phyloP scores from a whole-genome alignment of 805 yeast species.

The Saccharomycopsis amapae region DNA sequence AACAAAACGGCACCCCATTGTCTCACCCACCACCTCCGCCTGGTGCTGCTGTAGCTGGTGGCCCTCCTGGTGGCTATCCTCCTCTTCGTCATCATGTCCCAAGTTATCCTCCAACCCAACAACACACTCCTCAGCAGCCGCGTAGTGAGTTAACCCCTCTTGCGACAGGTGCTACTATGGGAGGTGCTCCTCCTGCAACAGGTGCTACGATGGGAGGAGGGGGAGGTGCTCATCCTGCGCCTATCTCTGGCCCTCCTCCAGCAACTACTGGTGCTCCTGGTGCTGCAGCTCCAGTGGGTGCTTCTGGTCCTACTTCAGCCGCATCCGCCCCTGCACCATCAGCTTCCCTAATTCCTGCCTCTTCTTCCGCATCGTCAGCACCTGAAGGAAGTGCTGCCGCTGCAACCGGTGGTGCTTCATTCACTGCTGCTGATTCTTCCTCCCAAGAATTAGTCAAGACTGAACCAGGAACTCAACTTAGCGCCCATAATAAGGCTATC shows the following conservation, averaged over 20 bases:
- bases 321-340: neutral
- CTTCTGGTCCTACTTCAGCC: no score
- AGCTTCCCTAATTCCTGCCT: neutral
- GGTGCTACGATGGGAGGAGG: slow-evolving; percentile 8
- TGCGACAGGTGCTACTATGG: slow-evolving; percentile 1
- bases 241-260: neutral
- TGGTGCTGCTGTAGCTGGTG: neutral
- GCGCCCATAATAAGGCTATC: slow-evolving; percentile 23
- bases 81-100: neutral
- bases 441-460: slow-evolving; percentile 1
- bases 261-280: neutral
- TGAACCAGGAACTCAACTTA: slow-evolving; percentile 34
- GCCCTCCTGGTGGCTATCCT: slow-evolving; percentile 3
- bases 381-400: neutral
- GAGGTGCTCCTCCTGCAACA: slow-evolving; percentile 17
- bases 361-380: neutral
- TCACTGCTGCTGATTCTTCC: slow-evolving; percentile 5
- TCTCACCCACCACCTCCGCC: slow-evolving; percentile 12
- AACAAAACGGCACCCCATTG: slow-evolving; percentile 16
- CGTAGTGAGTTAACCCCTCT: slow-evolving; percentile 11
- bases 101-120: slow-evolving; percentile 3
- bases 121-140: slow-evolving; percentile 13
- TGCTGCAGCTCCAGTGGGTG: neutral
- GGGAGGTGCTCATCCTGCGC: slow-evolving; percentile 2
- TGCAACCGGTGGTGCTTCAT: neutral